Evolutionary conservation across 345 rosid species (phyloP).

Genomic region (Carallia brachiata): DNA sequence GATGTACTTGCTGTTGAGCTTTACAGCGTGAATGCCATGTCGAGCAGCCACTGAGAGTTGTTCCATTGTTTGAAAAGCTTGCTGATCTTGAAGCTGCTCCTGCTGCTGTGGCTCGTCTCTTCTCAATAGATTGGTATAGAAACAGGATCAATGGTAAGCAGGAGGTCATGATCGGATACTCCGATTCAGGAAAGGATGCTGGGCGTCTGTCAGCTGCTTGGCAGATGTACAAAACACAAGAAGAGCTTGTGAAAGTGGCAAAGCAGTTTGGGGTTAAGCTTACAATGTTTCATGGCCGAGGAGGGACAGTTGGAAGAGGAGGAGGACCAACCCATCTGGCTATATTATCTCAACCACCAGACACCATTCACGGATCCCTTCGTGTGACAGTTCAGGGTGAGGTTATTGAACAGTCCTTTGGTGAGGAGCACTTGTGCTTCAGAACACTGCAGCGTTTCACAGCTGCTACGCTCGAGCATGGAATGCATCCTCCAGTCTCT

Average conservation of each 20-base stretch:
- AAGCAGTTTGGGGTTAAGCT: constrained; percentile 82
- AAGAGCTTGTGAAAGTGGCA: constrained; percentile 86
- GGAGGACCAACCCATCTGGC: constrained; percentile 99
- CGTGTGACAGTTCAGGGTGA: constrained; percentile 94
- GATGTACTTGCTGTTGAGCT: constrained; percentile 61
- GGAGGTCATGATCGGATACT: constrained; percentile 99
- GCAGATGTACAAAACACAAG: constrained; percentile 97
- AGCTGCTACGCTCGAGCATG: constrained; percentile 98
- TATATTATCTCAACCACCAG: constrained; percentile 97
- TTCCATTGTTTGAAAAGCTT: constrained; percentile 96
- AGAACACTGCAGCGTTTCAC: constrained; percentile 97
- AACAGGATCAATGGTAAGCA: constrained; percentile 84
- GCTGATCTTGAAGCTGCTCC: constrained; percentile 98
- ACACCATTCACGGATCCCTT: constrained; percentile 88
- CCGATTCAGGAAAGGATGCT: constrained; percentile 97
- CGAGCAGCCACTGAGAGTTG: constrained; percentile 87
- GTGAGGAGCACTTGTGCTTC: constrained; percentile 94
- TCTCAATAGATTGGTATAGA: constrained; percentile 91
- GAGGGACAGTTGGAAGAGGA: constrained; percentile 96
- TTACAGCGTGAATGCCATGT: constrained; percentile 94
- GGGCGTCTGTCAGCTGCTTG: constrained; percentile 97
- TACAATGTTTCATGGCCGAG: constrained; percentile 98
- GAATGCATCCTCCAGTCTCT: constrained; percentile 91
- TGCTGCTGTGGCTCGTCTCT: constrained; percentile 84
- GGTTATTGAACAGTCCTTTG: constrained; percentile 94